These are phyloP conservation scores for Corchorus olitorius DNA, from an alignment of 345 rosid genomes.

Conservation along the genomic window DNA sequence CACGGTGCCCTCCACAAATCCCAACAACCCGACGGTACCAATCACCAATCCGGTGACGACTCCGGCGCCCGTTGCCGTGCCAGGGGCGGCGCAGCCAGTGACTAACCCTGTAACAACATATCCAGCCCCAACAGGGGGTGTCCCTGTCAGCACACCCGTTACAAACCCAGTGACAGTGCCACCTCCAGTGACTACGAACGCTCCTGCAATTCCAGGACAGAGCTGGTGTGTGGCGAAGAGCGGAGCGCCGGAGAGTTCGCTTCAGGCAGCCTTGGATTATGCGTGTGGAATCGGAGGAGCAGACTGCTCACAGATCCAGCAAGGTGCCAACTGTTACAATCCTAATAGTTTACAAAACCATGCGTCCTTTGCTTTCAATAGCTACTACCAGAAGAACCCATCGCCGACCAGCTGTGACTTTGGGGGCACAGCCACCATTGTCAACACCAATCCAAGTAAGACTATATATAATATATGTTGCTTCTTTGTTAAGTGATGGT, in stretches of 20 bases:
- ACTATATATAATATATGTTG: slow-evolving; percentile 8
- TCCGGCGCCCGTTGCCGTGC: slow-evolving; percentile 56
- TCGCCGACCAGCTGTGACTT: slow-evolving; percentile 83
- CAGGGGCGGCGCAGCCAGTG: slow-evolving; percentile 52
- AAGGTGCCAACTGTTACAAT: slow-evolving; percentile 76
- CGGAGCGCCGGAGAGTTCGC: slow-evolving; percentile 55
- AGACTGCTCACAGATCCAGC: slow-evolving; percentile 88
- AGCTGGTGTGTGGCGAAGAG: slow-evolving; percentile 86
- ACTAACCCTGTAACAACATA: slow-evolving; percentile 75
- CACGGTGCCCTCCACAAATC: slow-evolving; percentile 45
- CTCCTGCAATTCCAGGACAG: slow-evolving; percentile 72
- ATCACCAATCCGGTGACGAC: slow-evolving; percentile 44
- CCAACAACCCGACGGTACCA: slow-evolving; percentile 50
- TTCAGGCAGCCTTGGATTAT: slow-evolving; percentile 84
- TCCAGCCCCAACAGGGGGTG: slow-evolving; percentile 56
- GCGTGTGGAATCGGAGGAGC: slow-evolving; percentile 91
- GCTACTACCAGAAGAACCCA: slow-evolving; percentile 89
- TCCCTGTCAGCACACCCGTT: slow-evolving; percentile 46
- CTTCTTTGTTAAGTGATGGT: not conserved
- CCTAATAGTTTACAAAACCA: slow-evolving; percentile 74
- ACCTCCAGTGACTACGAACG: slow-evolving; percentile 59
- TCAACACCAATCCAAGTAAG: slow-evolving; percentile 84
- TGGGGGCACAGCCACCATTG: slow-evolving; percentile 69
- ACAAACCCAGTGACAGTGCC: slow-evolving; percentile 53
- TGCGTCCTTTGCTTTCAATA: slow-evolving; percentile 92